A percentile compares a stretch with the other conserved stretches of the same genome.
These are phyloP conservation scores for Agarophyton chilense DNA, from an alignment of 23 red algal species.

Conservation along the genomic window DNA sequence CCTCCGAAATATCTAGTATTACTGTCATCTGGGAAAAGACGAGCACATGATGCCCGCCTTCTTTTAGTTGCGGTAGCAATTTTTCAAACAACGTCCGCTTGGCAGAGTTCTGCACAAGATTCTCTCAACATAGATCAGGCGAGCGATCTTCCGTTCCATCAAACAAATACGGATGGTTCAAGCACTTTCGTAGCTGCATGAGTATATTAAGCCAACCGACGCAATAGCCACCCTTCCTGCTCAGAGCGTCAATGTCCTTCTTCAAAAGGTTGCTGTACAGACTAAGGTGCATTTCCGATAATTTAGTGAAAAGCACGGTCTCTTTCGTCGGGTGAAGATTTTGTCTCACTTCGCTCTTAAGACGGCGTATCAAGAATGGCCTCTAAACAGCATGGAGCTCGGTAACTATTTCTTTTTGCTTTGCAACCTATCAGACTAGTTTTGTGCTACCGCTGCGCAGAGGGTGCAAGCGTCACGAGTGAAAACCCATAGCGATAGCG, in stretches of 20 bases:
- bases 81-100: constrained; percentile 94
- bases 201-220: constrained; percentile 96
- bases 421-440: no score
- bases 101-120: constrained; percentile 82
- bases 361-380: constrained; percentile 93
- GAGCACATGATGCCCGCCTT: constrained; percentile 85
- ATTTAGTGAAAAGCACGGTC: constrained; percentile 89
- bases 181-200: constrained; percentile 98
- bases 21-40: constrained; percentile 99
- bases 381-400: constrained; percentile 95
- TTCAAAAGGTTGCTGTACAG: constrained; percentile 95
- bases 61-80: constrained; percentile 84
- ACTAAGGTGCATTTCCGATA: constrained; percentile 86
- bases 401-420: constrained; percentile 80
- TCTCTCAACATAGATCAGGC: constrained; percentile 95
- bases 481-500: no score
- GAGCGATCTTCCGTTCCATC: constrained; percentile 96
- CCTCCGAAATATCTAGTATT: constrained; percentile 97
- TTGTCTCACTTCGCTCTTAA: constrained; percentile 93
- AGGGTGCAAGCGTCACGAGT: no score
- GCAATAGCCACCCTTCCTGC: constrained; percentile 93
- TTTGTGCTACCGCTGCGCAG: no score
- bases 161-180: constrained; percentile 98
- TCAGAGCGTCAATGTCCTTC: constrained; percentile 99
- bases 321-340: constrained; percentile 96